phyloP scores from a whole-genome alignment of 371 early-diverging fungal species.

The Coemansia sp. region DNA sequence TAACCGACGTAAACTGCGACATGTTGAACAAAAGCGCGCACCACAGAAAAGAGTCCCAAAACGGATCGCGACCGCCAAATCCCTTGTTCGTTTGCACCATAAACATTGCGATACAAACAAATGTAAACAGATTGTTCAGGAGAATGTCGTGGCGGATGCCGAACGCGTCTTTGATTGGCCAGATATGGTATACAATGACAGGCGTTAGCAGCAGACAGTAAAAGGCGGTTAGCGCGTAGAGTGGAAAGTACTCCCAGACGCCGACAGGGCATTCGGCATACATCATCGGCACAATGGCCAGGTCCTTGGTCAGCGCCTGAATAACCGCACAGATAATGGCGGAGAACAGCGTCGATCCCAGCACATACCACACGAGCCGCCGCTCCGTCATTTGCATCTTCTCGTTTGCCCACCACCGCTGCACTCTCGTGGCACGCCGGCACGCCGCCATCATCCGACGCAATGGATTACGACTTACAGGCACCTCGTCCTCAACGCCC shows the following conservation, averaged over 20 bases:
- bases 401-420: slow-evolving; percentile 38
- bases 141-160: slow-evolving; percentile 53
- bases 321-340: slow-evolving; percentile 43
- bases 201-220: slow-evolving; percentile 48
- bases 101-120: slow-evolving; percentile 51
- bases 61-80: slow-evolving; percentile 38
- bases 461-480: neutral
- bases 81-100: slow-evolving; percentile 50
- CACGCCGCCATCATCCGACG: neutral
- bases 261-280: slow-evolving; percentile 48
- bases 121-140: slow-evolving; percentile 46
- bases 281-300: slow-evolving; percentile 42
- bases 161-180: slow-evolving; percentile 53
- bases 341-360: slow-evolving; percentile 36
- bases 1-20: slow-evolving; percentile 52
- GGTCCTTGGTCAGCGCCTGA: slow-evolving; percentile 47
- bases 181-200: slow-evolving; percentile 47
- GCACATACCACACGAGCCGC: slow-evolving; percentile 44
- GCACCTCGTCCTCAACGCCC: neutral
- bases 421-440: neutral
- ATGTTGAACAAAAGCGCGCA: slow-evolving; percentile 48
- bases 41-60: slow-evolving; percentile 52
- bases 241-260: slow-evolving; percentile 53
- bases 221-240: slow-evolving; percentile 43
- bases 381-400: slow-evolving; percentile 47